Base-by-base conservation (phyloP, 2,329 filamentous ascomycete species). In the Ceratocystis huliohia region DNA sequence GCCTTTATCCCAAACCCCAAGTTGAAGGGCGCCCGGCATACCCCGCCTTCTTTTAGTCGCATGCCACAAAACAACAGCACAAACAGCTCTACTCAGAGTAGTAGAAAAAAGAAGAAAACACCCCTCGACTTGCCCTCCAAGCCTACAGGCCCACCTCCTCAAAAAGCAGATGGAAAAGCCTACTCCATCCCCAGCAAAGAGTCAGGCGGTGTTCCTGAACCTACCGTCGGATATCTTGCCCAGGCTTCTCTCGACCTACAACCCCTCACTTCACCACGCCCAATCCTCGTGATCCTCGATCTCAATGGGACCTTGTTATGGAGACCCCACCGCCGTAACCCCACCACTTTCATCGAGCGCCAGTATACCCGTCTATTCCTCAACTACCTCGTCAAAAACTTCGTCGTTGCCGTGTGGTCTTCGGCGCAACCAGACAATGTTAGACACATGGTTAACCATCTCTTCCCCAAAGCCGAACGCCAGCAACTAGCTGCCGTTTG, bases 261-360 rank as follows among this genome's bases (percentile, higher is more conserved):
- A 33, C 70, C 70, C 17, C 75, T 82, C 2, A 48, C 74, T 0
- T 63, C 74, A 0, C 82, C 86, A 1, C 83, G 84, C 50, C 82
- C 82, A 17, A 81, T 96, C 44, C 84, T 99, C 25, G 80, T 99
- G 63, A 83, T 97, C 61, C 83, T 97, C 69, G 94, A 99, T 76
- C 83, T 99, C 46, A 99, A 97, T 74, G 94, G 94, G 69, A 96
- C 93, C 0, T 81, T 99, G 0, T 82, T 97, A 45, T 81, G 83
- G 76, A 88, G 94, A 4, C 86, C 85, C 7, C 79, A 78, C 64
- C 78, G 78, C 59, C 72, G 76, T 2, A 73, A 72, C 1, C 75
- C 76, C 5, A 80, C 78, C 8, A 73, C 74, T 53, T 89, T 91
- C 73, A 76, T 85, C 56, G 76, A 81, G 69, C 87, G 94, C 0